Evolutionary conservation across 495 filamentous ascomycete genomes (phyloP).

Genomic region (Penicillium maclennaniae): DNA sequence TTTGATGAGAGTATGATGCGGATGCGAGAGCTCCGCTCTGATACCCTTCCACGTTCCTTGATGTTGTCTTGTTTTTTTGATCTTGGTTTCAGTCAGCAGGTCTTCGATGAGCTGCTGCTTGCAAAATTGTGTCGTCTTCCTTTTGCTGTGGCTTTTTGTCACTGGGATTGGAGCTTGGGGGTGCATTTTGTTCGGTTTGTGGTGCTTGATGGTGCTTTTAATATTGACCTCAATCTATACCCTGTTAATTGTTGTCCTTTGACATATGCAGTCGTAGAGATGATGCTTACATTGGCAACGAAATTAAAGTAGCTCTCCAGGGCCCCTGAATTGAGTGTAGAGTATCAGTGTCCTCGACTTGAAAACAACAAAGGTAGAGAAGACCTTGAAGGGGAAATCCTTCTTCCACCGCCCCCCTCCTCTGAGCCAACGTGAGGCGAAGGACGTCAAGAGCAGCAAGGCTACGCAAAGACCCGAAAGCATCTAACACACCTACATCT

Average conservation of each 20-base stretch:
- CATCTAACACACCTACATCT: too few relatives aligned
- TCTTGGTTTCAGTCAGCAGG: not conserved
- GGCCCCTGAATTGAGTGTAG: too few relatives aligned
- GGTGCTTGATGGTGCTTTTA: not conserved
- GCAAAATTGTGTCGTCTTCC: conserved; percentile 10
- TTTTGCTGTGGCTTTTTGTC: conserved; percentile 2
- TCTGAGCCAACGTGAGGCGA: too few relatives aligned
- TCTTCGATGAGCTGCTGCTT: not conserved
- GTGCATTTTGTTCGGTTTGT: not conserved
- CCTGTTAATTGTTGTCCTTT: not conserved
- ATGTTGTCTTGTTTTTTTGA: not conserved
- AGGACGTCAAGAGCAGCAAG: too few relatives aligned
- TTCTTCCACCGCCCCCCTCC: too few relatives aligned
- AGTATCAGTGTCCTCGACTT: too few relatives aligned
- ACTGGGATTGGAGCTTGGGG: conserved; percentile 8
- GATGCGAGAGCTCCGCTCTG: not conserved
- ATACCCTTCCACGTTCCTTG: not conserved
- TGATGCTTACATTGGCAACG: not conserved
- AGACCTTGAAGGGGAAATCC: too few relatives aligned
- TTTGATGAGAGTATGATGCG: conserved; percentile 2
- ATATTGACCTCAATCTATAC: not conserved
- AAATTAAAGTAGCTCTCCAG: not conserved
- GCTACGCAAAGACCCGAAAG: too few relatives aligned
- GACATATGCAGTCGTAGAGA: not conserved
- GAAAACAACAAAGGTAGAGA: too few relatives aligned